Conservation (phyloP, 1,284 basidiomycete species). For the Ustilago shanxiensis region DNA sequence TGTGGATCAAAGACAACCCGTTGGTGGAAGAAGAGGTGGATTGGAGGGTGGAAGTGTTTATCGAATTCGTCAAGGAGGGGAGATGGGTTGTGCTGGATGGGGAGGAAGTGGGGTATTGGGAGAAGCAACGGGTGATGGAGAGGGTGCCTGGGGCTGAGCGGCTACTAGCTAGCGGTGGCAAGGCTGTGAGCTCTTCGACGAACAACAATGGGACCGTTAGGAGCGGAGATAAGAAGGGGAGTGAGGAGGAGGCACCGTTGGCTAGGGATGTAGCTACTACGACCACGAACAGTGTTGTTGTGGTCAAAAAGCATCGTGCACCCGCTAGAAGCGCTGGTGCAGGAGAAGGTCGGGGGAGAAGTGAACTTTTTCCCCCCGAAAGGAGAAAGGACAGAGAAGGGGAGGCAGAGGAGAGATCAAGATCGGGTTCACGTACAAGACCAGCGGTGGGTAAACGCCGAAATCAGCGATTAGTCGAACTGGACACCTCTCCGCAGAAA, state of each 20-base stretch:
- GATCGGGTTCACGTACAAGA: conserved; percentile 13
- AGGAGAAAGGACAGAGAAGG: no score
- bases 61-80: conserved; percentile 84
- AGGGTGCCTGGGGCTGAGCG: conserved; percentile 23
- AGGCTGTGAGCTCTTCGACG: background rate
- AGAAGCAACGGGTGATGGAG: conserved; percentile 75
- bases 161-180: background rate
- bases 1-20: conserved; percentile 64
- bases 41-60: conserved; percentile 82
- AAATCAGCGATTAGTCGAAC: conserved; percentile 47
- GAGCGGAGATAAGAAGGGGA: background rate
- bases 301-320: conserved; percentile 33
- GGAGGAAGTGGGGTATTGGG: conserved; percentile 79
- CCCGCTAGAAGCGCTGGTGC: no score
- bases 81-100: conserved; percentile 79
- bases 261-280: conserved; percentile 30
- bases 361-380: conserved; percentile 6
- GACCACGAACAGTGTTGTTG: conserved; percentile 13
- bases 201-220: background rate
- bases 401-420: background rate
- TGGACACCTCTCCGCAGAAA: conserved; percentile 37
- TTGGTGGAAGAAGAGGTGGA: conserved; percentile 68
- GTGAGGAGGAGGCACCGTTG: conserved; percentile 36
- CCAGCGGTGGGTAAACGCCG: conserved; percentile 10
- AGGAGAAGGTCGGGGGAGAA: no score